Conservation (phyloP, 2,329 filamentous ascomycete species). For the Colletotrichum agaves region DNA sequence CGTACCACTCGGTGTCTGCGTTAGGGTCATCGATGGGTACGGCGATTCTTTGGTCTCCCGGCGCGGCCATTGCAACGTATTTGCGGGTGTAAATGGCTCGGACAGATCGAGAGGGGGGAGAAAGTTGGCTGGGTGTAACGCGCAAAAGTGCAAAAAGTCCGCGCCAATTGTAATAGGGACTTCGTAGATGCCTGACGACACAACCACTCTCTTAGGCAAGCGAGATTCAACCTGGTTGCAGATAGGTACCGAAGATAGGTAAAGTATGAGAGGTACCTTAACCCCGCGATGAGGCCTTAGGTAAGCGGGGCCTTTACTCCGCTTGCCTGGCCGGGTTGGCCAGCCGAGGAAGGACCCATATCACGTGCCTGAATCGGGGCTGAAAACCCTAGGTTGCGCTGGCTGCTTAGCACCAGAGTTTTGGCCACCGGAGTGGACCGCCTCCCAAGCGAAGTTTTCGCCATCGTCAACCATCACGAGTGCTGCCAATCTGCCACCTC, state of each 20-base stretch:
- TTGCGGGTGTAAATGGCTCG: background rate
- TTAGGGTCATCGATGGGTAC: conserved; percentile 96
- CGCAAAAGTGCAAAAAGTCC: too few relatives aligned
- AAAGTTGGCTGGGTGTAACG: too few relatives aligned
- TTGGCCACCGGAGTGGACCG: background rate
- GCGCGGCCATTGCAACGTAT: conserved; percentile 64
- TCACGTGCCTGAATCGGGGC: conserved; percentile 50
- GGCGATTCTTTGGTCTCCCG: conserved; percentile 71
- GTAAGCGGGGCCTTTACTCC: too few relatives aligned
- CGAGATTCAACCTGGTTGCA: too few relatives aligned
- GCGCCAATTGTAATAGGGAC: too few relatives aligned
- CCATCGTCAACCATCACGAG: conserved; percentile 54
- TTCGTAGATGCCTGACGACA: too few relatives aligned
- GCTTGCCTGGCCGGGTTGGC: too few relatives aligned
- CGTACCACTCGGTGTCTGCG: conserved; percentile 96
- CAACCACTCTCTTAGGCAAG: too few relatives aligned
- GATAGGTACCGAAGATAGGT: too few relatives aligned
- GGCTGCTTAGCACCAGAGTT: conserved; percentile 45
- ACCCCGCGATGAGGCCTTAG: too few relatives aligned
- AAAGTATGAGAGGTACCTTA: too few relatives aligned
- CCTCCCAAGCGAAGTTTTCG: conserved; percentile 55
- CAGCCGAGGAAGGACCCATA: background rate
- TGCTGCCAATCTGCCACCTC: conserved; percentile 55
- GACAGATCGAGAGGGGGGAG: too few relatives aligned
- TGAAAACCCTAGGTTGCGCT: conserved; percentile 52